Evolutionary conservation across 2,329 filamentous ascomycete genomes (phyloP), one percentile per base, ranked within the genome.

Genomic region (Penicillium sp.): DNA sequence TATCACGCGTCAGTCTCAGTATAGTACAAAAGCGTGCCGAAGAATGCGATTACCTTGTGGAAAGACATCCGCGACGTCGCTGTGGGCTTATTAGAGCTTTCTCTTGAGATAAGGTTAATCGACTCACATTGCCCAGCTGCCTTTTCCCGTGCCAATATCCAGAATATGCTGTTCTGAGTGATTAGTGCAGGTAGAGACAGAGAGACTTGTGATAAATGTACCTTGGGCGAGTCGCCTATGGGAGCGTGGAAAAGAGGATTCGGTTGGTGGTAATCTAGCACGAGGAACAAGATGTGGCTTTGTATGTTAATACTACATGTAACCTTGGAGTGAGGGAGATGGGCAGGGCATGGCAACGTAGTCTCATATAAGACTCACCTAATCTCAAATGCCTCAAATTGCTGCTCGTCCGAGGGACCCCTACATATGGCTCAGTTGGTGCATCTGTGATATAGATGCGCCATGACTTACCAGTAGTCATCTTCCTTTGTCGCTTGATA

Each of bases 301-400:
- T 2, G 13, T 18, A 9, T 19, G 44, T 54, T 35, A 40, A 50
- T 44, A 37, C 3, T 19, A 1, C 10, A 11, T 19, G 5, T 16
- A 1, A 2, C 43, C 27, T 18, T 52, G 35, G n/a, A 16, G 13
- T 31, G 22, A 46, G 13, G 5, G 10, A 50, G 31, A 22, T 50
- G 9, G 31, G 9, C 9, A 31, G 24, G 24, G 31, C 31, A 9
- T 7, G 19, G 22, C 6, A 33, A 47, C 9, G 10, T 33, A 36
- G 6, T n/a, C 6, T 22, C 10, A 31, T 11, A 10, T 10, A 35
- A 36, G 16, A 46, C 18, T 50, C 54, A 61, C 59, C 56, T 52
- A 39, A 56, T 59, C 50, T 61, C 59, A 40, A 56, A 56, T 14
- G 59, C 53, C 24, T 61, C 59, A 27, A 61, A 61, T 51, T 61